Percentiles rank a stretch among this genome's conserved stretches.
phyloP scores from a whole-genome alignment of 495 filamentous ascomycete species.

The Penicillium riverlandense region DNA sequence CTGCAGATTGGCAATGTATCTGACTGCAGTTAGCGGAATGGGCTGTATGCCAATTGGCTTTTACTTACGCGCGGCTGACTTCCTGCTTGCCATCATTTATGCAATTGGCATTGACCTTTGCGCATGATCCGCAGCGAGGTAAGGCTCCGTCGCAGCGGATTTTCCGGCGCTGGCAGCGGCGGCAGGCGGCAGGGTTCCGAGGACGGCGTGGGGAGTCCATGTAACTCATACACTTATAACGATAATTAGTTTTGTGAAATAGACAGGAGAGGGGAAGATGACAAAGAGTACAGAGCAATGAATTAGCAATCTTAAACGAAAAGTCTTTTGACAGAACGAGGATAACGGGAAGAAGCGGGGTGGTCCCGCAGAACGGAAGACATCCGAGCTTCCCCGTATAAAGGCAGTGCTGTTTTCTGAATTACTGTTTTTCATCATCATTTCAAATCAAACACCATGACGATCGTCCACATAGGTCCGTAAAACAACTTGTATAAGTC shows the following conservation, averaged over 20 bases:
- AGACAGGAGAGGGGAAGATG: too few species aligned
- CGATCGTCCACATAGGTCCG: slow-evolving; percentile 28
- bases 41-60: not conserved
- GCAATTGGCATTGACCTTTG: slow-evolving; percentile 30
- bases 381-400: not conserved
- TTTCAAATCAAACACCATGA: slow-evolving; percentile 16
- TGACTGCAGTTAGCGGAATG: slow-evolving; percentile 5
- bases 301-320: too few species aligned
- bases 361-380: not conserved
- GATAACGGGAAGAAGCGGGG: not conserved
- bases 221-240: not conserved
- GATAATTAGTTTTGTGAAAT: too few species aligned
- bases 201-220: slow-evolving; percentile 24
- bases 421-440: not conserved
- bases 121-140: slow-evolving; percentile 29
- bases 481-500: not conserved
- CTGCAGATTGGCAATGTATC: slow-evolving; percentile 33
- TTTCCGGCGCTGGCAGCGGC: slow-evolving; percentile 22
- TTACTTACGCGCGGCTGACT: slow-evolving; percentile 28
- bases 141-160: slow-evolving; percentile 16
- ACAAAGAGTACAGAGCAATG: too few species aligned
- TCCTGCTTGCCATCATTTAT: slow-evolving; percentile 37
- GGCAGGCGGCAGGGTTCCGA: slow-evolving; percentile 35
- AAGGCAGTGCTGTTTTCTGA: too few species aligned
- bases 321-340: not conserved